phyloP scores from a whole-genome alignment of 495 filamentous ascomycete genomes.

The Aspergillus sclerotioniger region DNA sequence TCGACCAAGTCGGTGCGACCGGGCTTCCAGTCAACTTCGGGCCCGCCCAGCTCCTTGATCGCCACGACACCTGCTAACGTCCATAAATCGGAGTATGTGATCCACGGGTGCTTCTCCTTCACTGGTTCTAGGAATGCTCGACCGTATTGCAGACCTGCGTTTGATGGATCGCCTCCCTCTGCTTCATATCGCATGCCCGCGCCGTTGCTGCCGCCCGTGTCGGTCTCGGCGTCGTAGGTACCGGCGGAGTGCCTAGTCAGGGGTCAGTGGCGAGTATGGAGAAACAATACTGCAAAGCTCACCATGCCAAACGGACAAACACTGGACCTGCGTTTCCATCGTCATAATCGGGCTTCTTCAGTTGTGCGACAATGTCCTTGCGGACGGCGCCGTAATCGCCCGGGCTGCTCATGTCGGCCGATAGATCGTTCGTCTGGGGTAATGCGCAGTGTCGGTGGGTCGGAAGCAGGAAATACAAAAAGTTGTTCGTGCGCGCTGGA shows the following conservation, averaged over 20 bases:
- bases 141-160: conserved; percentile 61
- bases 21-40: conserved; percentile 50
- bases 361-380: conserved; percentile 51
- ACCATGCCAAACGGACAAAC: conserved; percentile 62
- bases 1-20: conserved; percentile 59
- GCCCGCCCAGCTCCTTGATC: conserved; percentile 57
- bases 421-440: conserved; percentile 26
- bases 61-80: conserved; percentile 59
- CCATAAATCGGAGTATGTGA: conserved; percentile 64
- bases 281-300: conserved; percentile 19
- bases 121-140: conserved; percentile 61
- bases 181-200: conserved; percentile 65
- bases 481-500: not conserved
- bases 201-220: conserved; percentile 62
- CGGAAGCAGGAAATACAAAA: conserved; percentile 10
- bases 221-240: conserved; percentile 56
- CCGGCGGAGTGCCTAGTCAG: conserved; percentile 55
- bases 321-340: conserved; percentile 62
- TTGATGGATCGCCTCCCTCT: conserved; percentile 62
- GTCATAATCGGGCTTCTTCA: conserved; percentile 60
- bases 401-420: conserved; percentile 40
- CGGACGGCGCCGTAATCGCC: conserved; percentile 53
- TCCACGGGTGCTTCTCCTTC: conserved; percentile 57
- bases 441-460: conserved; percentile 5
- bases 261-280: not conserved